Evolutionary conservation across 2,329 filamentous ascomycete species (phyloP).

Genomic region (Simplicillium sp.): DNA sequence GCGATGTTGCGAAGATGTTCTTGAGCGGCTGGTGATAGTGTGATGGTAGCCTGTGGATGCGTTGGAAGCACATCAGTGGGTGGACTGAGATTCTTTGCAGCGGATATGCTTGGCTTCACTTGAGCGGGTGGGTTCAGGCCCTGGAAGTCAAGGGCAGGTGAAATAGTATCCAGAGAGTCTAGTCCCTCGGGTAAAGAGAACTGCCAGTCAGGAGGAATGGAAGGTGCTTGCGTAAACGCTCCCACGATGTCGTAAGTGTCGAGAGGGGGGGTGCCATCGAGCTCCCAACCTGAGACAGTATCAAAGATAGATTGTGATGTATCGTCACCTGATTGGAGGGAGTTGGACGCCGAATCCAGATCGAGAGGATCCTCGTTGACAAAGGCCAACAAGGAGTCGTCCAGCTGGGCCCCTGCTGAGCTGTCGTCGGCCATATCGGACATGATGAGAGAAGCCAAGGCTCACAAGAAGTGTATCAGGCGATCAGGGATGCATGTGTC

Average conservation of each 20-base stretch:
- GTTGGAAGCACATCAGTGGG: conserved; percentile 10
- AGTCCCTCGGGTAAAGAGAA: no score
- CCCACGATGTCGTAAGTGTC: not conserved
- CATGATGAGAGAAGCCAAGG: not conserved
- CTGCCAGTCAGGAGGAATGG: no score
- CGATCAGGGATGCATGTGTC: no score
- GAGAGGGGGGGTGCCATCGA: not conserved
- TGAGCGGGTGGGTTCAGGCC: not conserved
- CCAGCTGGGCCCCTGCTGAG: not conserved
- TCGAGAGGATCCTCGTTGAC: not conserved
- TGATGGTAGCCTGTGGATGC: conserved; percentile 7
- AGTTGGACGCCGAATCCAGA: not conserved
- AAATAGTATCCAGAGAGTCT: no score
- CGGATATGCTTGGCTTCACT: conserved; percentile 15
- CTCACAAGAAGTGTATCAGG: not conserved
- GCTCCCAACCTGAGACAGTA: not conserved
- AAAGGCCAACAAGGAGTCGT: not conserved
- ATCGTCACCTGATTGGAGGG: not conserved
- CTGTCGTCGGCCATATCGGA: not conserved
- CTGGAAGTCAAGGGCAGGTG: no score
- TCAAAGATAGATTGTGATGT: not conserved
- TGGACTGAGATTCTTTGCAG: conserved; percentile 21
- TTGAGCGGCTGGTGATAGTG: conserved; percentile 48
- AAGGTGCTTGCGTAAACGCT: no score
- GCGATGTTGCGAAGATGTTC: conserved; percentile 54